These are phyloP conservation scores for Leccinum ochraceum DNA, from an alignment of 768 basidiomycete genomes.

Conservation along the genomic window DNA sequence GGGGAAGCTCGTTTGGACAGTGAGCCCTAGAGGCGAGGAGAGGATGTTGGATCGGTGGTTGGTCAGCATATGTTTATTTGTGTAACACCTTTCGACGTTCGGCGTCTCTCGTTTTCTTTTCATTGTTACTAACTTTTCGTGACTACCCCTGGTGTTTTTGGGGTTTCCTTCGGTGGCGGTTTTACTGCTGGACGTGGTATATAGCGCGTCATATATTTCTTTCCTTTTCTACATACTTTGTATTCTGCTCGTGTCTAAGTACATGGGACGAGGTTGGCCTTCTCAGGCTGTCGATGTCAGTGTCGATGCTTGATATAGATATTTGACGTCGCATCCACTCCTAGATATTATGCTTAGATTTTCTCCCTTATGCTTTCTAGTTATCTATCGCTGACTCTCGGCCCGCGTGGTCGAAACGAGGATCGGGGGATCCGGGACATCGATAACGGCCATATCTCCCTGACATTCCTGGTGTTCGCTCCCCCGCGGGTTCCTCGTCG, in stretches of 20 bases:
- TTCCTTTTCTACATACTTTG: not conserved
- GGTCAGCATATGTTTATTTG: not conserved
- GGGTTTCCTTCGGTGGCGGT: not conserved
- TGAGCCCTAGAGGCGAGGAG: constrained; percentile 10
- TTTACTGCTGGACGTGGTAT: not conserved
- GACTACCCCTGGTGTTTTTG: not conserved
- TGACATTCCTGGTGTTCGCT: not conserved
- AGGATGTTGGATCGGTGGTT: not conserved
- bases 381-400: not conserved
- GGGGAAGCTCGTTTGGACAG: constrained; percentile 30
- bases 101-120: constrained; percentile 24
- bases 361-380: not conserved
- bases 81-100: constrained; percentile 22
- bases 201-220: not conserved
- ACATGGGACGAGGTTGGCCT: not conserved
- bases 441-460: not conserved
- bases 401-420: not conserved
- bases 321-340: not conserved
- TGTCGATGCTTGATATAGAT: not conserved
- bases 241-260: not conserved
- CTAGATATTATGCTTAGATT: not conserved
- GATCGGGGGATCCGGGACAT: no score
- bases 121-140: not conserved
- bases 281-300: not conserved
- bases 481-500: not conserved